phyloP scores from a whole-genome alignment of 208 protist species.

The Wallacemonas rigidus region DNA sequence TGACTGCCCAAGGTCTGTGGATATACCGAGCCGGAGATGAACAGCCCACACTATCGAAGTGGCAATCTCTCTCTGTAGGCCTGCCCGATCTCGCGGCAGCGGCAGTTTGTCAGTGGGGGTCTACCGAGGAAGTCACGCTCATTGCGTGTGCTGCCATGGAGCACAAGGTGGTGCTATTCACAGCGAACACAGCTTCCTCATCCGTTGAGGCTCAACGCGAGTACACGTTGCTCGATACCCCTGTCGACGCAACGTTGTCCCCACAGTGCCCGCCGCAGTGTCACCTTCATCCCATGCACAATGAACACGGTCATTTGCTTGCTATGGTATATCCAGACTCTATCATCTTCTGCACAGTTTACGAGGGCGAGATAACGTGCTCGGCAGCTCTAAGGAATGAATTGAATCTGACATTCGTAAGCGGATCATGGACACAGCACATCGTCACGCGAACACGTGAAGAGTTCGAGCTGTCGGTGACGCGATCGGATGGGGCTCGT shows the following conservation, averaged over 20 bases:
- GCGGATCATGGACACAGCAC: slow-evolving; percentile 25
- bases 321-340: slow-evolving; percentile 32
- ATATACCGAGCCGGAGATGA: neutral
- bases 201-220: neutral
- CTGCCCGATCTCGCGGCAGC: neutral
- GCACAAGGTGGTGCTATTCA: neutral
- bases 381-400: slow-evolving; percentile 32
- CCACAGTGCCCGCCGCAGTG: slow-evolving; percentile 8
- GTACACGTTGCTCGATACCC: slow-evolving; percentile 1
- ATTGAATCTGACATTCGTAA: slow-evolving; percentile 24
- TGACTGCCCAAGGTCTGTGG: neutral
- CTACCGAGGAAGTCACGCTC: slow-evolving; percentile 2
- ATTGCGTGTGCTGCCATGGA: neutral
- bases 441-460: slow-evolving; percentile 4
- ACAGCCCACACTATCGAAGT: neutral
- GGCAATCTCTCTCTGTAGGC: neutral
- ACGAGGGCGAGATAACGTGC: slow-evolving; percentile 18
- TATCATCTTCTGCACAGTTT: slow-evolving; percentile 26
- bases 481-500: slow-evolving; percentile 31
- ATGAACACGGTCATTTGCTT: slow-evolving; percentile 5
- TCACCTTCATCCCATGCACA: slow-evolving; percentile 1
- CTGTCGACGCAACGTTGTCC: slow-evolving; percentile 1
- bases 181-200: neutral
- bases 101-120: neutral
- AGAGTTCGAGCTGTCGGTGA: slow-evolving; percentile 13